Conservation (phyloP, 805 yeast species). For the Suhomyces pyralidae region DNA sequence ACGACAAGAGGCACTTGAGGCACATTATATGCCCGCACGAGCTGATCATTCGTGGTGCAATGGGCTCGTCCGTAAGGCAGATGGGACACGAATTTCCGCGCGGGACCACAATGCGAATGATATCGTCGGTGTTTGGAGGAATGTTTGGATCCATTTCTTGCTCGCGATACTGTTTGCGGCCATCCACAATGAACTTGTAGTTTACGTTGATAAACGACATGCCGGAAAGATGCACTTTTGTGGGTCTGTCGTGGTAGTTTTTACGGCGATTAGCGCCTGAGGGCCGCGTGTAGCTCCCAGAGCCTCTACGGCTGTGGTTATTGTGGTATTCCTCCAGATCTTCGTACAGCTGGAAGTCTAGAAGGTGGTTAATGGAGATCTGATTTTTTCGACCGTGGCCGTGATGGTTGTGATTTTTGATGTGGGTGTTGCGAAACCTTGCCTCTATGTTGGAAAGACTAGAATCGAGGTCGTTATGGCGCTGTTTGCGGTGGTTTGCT, state of each 20-base stretch:
- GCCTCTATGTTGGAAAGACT: neutral
- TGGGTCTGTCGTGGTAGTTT: neutral
- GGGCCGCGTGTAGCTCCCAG: neutral
- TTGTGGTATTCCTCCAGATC: conserved; percentile 37
- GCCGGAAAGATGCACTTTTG: conserved; percentile 52
- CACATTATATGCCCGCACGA: conserved; percentile 94
- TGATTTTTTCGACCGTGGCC: conserved; percentile 33
- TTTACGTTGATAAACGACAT: conserved; percentile 76
- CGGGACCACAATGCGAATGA: conserved; percentile 73
- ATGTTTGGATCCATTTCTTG: conserved; percentile 73
- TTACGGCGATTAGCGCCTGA: neutral
- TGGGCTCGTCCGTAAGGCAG: conserved; percentile 77
- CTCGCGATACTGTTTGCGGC: conserved; percentile 49
- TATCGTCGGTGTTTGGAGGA: conserved; percentile 58
- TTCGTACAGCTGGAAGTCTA: conserved; percentile 50
- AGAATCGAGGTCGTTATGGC: neutral
- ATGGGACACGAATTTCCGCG: conserved; percentile 85
- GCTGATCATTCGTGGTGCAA: conserved; percentile 89
- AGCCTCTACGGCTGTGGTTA: conserved; percentile 14
- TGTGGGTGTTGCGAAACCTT: neutral
- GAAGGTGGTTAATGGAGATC: conserved; percentile 59
- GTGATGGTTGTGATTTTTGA: conserved; percentile 7
- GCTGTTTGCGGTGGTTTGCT: neutral
- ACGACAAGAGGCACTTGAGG: conserved; percentile 71
- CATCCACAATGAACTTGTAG: conserved; percentile 78